phyloP scores from a whole-genome alignment of 768 basidiomycete species.

The Hygrocybe coccinea region DNA sequence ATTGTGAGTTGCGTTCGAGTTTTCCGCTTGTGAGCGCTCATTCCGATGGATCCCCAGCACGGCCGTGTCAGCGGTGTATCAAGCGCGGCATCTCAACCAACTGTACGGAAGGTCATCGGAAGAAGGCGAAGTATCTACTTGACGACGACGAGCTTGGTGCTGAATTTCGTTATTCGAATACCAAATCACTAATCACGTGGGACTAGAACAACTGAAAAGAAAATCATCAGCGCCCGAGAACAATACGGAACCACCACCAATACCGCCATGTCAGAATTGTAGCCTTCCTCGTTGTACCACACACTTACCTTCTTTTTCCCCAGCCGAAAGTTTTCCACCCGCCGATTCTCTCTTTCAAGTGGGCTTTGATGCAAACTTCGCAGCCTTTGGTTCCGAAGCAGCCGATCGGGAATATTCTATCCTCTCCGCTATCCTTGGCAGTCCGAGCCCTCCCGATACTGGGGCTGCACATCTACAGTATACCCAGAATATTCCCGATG shows the following conservation, averaged over 20 bases:
- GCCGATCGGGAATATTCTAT: slow-evolving; percentile 95
- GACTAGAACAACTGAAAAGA: slow-evolving; percentile 47
- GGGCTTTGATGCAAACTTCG: slow-evolving; percentile 55
- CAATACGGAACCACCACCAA: slow-evolving; percentile 32
- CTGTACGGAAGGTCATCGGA: slow-evolving; percentile 92
- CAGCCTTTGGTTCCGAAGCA: slow-evolving; percentile 76
- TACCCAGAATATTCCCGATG: slow-evolving; percentile 31
- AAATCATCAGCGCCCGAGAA: slow-evolving; percentile 40
- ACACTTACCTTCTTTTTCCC: not conserved
- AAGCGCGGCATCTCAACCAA: slow-evolving; percentile 86
- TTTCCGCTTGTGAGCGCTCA: slow-evolving; percentile 18
- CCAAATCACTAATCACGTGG: slow-evolving; percentile 34
- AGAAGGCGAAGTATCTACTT: slow-evolving; percentile 96
- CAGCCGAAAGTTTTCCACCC: slow-evolving; percentile 50
- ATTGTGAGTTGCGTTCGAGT: slow-evolving; percentile 55
- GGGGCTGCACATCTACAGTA: slow-evolving; percentile 39
- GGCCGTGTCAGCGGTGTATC: slow-evolving; percentile 92
- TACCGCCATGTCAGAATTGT: slow-evolving; percentile 1
- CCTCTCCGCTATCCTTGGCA: slow-evolving; percentile 85
- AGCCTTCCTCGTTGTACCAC: slow-evolving; percentile 10
- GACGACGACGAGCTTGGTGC: slow-evolving; percentile 90
- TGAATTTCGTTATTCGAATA: slow-evolving; percentile 21
- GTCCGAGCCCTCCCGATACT: slow-evolving; percentile 53
- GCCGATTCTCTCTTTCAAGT: slow-evolving; percentile 58
- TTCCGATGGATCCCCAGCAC: slow-evolving; percentile 48